phyloP scores from a whole-genome alignment of 139 green algal genomes.

The Chlorella sp. region DNA sequence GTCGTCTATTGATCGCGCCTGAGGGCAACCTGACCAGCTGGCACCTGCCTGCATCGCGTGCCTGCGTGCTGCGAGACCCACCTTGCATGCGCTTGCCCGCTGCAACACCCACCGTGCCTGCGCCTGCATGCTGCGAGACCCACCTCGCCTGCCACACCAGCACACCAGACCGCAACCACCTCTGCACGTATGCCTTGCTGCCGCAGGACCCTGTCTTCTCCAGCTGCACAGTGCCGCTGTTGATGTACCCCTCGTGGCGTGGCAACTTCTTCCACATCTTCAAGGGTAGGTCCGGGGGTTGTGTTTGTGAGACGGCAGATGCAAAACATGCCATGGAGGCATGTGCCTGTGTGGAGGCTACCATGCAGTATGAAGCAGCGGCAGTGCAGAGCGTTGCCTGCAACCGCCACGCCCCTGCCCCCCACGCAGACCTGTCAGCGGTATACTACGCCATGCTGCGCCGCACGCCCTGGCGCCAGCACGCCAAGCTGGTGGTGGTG shows the following conservation, averaged over 20 bases:
- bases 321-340: too few species aligned
- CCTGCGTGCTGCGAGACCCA: too few species aligned
- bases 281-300: constrained; percentile 14
- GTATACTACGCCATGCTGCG: constrained; percentile 15
- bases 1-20: too few species aligned
- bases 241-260: constrained; percentile 17
- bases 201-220: neutral
- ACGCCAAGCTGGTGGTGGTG: constrained; percentile 29
- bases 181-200: too few species aligned
- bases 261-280: constrained; percentile 31
- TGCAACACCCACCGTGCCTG: too few species aligned
- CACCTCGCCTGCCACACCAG: neutral
- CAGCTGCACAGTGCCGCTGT: constrained; percentile 7
- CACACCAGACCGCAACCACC: too few species aligned
- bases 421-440: constrained; percentile 22
- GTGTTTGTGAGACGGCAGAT: neutral
- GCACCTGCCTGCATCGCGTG: too few species aligned
- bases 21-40: too few species aligned
- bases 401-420: neutral
- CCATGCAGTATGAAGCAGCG: too few species aligned
- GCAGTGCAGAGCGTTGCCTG: too few species aligned
- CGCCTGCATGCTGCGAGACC: neutral
- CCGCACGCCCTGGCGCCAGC: constrained; percentile 18
- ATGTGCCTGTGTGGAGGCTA: too few species aligned
- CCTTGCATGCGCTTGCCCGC: neutral